phyloP scores from a whole-genome alignment of 2,329 filamentous ascomycete genomes.

The Talaromyces sp. region DNA sequence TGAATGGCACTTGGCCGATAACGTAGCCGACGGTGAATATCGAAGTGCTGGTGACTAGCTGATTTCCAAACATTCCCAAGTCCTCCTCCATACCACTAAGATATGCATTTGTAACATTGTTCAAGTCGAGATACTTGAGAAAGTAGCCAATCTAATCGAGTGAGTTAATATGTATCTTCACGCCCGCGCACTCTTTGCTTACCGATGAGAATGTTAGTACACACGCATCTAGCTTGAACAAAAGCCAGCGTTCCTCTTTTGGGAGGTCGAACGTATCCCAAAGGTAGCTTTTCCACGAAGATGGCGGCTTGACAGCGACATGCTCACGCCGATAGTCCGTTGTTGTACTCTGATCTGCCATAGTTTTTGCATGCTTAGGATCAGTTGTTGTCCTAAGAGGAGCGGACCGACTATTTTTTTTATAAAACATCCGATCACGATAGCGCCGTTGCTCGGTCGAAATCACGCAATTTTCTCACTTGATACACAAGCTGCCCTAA shows the following conservation, averaged over 20 bases:
- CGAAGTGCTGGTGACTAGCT: constrained; percentile 38
- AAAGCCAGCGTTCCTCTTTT: constrained; percentile 25
- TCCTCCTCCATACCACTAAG: constrained; percentile 39
- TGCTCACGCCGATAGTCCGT: neutral
- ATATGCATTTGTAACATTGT: constrained; percentile 44
- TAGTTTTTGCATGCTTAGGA: neutral
- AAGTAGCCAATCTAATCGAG: constrained; percentile 22
- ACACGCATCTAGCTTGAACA: constrained; percentile 31
- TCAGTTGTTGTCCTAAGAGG: neutral
- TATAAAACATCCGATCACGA: neutral
- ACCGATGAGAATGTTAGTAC: constrained; percentile 29
- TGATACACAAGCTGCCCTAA: neutral
- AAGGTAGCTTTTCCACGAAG: constrained; percentile 19
- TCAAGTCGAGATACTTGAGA: constrained; percentile 38
- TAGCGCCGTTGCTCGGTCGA: neutral
- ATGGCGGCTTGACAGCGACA: neutral
- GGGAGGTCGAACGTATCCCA: constrained; percentile 27
- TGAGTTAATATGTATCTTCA: neutral
- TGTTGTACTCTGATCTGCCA: neutral
- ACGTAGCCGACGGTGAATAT: constrained; percentile 49
- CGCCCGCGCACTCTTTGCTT: constrained; percentile 6
- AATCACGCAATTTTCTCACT: neutral
- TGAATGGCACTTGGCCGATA: constrained; percentile 44
- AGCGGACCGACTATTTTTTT: neutral
- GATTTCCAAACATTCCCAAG: constrained; percentile 33